These are phyloP conservation scores for Hypomontagnella submonticulosa DNA, from an alignment of 495 filamentous ascomycete genomes.

Conservation along the genomic window DNA sequence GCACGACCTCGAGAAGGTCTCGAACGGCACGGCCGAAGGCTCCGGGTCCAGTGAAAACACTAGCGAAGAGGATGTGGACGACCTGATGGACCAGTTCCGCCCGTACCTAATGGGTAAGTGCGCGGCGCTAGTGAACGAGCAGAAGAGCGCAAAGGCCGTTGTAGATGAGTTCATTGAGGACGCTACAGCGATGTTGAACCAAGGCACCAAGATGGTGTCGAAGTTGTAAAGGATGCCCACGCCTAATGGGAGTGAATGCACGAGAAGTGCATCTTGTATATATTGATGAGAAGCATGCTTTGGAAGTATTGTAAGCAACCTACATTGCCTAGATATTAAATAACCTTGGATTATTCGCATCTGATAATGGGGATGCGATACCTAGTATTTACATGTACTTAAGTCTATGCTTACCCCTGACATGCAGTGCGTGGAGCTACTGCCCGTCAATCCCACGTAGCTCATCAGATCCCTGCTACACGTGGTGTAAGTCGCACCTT, in stretches of 20 bases:
- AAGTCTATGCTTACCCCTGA: neutral
- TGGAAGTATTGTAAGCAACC: constrained; percentile 7
- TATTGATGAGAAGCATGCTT: constrained; percentile 10
- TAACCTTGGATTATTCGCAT: too few species aligned
- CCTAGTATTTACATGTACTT: too few species aligned
- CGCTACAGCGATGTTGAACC: constrained; percentile 74
- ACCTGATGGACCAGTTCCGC: constrained; percentile 88
- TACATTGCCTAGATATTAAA: neutral
- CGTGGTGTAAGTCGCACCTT: constrained; percentile 23
- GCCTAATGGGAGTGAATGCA: neutral
- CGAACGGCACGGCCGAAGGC: constrained; percentile 63
- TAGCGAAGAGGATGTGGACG: constrained; percentile 64
- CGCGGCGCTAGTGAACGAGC: constrained; percentile 91
- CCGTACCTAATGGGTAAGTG: constrained; percentile 98
- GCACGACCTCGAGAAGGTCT: constrained; percentile 87
- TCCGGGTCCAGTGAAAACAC: constrained; percentile 74
- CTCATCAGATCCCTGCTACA: constrained; percentile 19
- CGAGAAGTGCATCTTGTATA: constrained; percentile 16
- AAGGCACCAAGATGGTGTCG: constrained; percentile 71
- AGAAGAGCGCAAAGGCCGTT: constrained; percentile 90
- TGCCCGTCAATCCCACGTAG: neutral
- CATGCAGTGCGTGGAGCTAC: neutral
- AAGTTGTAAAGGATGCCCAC: constrained; percentile 64
- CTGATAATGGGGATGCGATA: too few species aligned
- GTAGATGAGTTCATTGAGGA: constrained; percentile 95